phyloP scores from a whole-genome alignment of 306 rosid species.

The Gleditsia sinensis region DNA sequence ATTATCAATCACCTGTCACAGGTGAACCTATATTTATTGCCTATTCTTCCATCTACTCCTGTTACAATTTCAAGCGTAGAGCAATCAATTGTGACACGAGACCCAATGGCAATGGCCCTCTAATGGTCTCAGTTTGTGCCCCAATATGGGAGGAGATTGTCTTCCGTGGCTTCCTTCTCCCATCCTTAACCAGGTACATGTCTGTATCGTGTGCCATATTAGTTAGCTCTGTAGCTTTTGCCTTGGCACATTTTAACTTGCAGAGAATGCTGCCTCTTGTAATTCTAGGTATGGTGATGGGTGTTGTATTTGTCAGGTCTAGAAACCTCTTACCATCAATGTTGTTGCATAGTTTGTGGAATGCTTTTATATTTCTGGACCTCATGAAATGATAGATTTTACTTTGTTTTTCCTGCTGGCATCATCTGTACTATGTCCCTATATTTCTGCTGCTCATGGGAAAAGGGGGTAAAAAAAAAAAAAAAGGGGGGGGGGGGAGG shows the following conservation, averaged over 20 bases:
- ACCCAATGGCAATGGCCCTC: conserved; percentile 65
- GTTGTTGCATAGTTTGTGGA: conserved; percentile 71
- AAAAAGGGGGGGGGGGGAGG: background rate
- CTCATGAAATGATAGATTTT: conserved; percentile 50
- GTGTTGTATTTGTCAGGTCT: conserved; percentile 54
- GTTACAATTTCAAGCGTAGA: conserved; percentile 61
- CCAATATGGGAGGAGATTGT: conserved; percentile 69
- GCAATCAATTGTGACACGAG: conserved; percentile 63
- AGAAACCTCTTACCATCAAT: conserved; percentile 62
- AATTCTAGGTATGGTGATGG: conserved; percentile 63
- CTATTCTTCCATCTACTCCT: conserved; percentile 54
- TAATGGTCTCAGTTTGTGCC: conserved; percentile 63
- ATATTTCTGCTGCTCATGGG: background rate
- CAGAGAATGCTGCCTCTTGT: conserved; percentile 62
- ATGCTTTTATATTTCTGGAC: conserved; percentile 67
- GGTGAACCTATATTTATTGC: conserved; percentile 55
- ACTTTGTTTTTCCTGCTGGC: background rate
- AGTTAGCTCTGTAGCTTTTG: conserved; percentile 62
- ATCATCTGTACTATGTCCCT: background rate
- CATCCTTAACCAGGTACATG: conserved; percentile 66
- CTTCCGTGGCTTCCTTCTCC: conserved; percentile 68
- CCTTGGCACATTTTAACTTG: conserved; percentile 64
- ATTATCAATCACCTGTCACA: conserved; percentile 57
- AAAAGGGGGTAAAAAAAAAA: too few species aligned
- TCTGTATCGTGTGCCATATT: conserved; percentile 58